Percentiles rank a stretch among this genome's conserved stretches.
phyloP scores from a whole-genome alignment of 768 basidiomycete genomes.

The Tephrocybe rancida region DNA sequence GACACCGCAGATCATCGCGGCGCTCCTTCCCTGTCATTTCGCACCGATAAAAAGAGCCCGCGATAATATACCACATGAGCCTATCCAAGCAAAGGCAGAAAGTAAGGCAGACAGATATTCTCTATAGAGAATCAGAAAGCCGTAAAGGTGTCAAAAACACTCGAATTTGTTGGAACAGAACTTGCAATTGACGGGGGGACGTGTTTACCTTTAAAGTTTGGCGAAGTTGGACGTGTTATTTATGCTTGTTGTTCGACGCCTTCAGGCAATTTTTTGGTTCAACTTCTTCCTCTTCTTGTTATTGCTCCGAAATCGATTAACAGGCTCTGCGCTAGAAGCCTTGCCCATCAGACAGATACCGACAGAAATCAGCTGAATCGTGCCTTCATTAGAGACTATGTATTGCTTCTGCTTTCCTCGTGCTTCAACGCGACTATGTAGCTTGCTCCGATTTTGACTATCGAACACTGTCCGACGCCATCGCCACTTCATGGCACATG shows the following conservation, averaged over 20 bases:
- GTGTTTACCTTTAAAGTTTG: background rate
- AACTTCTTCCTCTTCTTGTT: background rate
- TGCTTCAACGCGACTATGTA: too few relatives aligned
- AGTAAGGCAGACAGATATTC: background rate
- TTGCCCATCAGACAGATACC: background rate
- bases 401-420: background rate
- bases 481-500: slow-evolving; percentile 6
- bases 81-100: background rate
- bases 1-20: slow-evolving; percentile 19
- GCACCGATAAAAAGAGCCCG: slow-evolving; percentile 9
- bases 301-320: slow-evolving; percentile 1
- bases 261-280: background rate
- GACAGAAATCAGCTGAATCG: background rate
- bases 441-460: too few relatives aligned
- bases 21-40: slow-evolving; percentile 20
- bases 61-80: background rate
- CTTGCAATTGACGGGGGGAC: background rate
- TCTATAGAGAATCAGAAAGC: slow-evolving; percentile 4
- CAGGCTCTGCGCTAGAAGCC: slow-evolving; percentile 15
- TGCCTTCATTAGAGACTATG: slow-evolving; percentile 9
- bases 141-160: slow-evolving; percentile 17
- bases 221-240: slow-evolving; percentile 14
- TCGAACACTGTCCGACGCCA: slow-evolving; percentile 5
- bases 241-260: slow-evolving; percentile 7
- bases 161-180: background rate